Evolutionary conservation across 768 basidiomycete species (phyloP).

Genomic region (Podaxis pistillaris): DNA sequence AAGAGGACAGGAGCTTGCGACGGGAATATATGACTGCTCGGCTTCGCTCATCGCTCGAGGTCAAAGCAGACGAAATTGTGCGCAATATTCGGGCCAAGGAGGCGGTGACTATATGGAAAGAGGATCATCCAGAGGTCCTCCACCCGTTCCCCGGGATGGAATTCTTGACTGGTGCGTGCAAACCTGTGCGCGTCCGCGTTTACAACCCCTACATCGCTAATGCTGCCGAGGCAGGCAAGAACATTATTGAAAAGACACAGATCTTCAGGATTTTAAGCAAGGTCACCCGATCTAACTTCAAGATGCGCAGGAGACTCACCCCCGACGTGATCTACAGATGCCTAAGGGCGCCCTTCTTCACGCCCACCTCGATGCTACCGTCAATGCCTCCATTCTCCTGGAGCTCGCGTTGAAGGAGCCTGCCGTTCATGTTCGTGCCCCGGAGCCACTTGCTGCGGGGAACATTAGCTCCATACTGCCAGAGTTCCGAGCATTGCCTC

Average conservation of each 20-base stretch:
- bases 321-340: slow-evolving; percentile 45
- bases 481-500: slow-evolving; percentile 50
- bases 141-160: slow-evolving; percentile 19
- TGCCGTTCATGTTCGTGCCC: slow-evolving; percentile 56
- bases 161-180: slow-evolving; percentile 48
- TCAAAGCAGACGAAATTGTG: slow-evolving; percentile 48
- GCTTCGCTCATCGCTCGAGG: slow-evolving; percentile 37
- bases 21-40: slow-evolving; percentile 36
- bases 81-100: slow-evolving; percentile 13
- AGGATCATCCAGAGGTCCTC: slow-evolving; percentile 8
- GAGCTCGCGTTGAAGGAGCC: slow-evolving; percentile 54
- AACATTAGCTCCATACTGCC: slow-evolving; percentile 48
- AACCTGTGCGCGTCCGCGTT: not conserved
- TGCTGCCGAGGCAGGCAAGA: not conserved
- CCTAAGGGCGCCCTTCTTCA: slow-evolving; percentile 80
- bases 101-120: slow-evolving; percentile 12
- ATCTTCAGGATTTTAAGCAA: slow-evolving; percentile 62
- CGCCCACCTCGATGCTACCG: slow-evolving; percentile 73
- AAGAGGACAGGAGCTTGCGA: slow-evolving; percentile 50
- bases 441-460: slow-evolving; percentile 34
- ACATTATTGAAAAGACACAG: slow-evolving; percentile 56
- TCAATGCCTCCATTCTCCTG: slow-evolving; percentile 52
- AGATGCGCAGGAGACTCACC: not conserved
- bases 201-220: not conserved
- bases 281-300: slow-evolving; percentile 29